Evolutionary conservation across 192 early-diverging fungal genomes (phyloP).

Genomic region (Coemansia sp.): DNA sequence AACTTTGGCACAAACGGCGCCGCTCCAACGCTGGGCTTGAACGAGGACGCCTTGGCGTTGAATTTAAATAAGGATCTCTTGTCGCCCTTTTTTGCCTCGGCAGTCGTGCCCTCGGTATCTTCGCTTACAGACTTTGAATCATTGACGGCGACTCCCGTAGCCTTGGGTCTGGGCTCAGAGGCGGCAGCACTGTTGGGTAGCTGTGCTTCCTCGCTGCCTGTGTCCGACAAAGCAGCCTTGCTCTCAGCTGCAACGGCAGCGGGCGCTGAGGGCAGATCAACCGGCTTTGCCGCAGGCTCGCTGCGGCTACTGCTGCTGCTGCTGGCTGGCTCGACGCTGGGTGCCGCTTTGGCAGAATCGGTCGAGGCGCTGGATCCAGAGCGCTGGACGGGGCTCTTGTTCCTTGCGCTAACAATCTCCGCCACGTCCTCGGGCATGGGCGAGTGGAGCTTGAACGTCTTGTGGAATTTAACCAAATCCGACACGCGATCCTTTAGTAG

Average conservation of each 20-base stretch:
- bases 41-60: constrained; percentile 74
- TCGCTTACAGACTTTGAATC: not conserved
- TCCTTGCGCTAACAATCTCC: constrained; percentile 69
- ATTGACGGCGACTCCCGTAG: not conserved
- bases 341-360: constrained; percentile 2
- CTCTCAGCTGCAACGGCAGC: not conserved
- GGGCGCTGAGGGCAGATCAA: not conserved
- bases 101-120: not conserved
- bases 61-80: constrained; percentile 62
- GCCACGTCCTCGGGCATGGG: constrained; percentile 84
- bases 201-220: not conserved
- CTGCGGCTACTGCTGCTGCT: not conserved
- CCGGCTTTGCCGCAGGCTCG: too few species aligned
- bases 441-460: constrained; percentile 76
- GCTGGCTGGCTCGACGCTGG: not conserved
- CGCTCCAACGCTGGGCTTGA: constrained; percentile 76
- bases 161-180: not conserved
- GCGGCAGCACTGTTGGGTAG: not conserved
- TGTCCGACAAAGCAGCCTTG: not conserved
- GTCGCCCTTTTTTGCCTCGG: constrained; percentile 14
- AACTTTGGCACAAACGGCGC: constrained; percentile 71
- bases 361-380: constrained; percentile 14
- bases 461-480: constrained; percentile 81
- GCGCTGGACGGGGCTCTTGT: constrained; percentile 29
- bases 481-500: constrained; percentile 74